Evolutionary conservation across 2,329 filamentous ascomycete species (phyloP), one percentile per base, ranked within the genome.

Genomic region (Diplodia scrobiculata): DNA sequence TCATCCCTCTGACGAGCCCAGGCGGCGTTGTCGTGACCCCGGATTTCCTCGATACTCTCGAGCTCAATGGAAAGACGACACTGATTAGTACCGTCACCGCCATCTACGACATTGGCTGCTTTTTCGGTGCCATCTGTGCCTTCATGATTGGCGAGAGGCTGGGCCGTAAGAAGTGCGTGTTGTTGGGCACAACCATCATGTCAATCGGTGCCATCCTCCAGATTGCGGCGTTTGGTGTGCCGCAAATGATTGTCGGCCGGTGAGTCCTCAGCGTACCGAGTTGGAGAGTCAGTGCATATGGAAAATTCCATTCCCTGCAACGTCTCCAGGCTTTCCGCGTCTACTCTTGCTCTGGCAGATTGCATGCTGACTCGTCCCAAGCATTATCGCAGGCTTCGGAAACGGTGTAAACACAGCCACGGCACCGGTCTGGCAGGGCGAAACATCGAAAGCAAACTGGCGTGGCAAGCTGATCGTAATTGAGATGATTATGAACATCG

Each of bases 71-170:
- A 3, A 75, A 75, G 36, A 78, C 73, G 69, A 79, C 74, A 62
- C 74, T 74, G 63, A 68, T 80, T 68, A 72, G 76, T n/a, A 84
- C 83, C 0, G 82, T 86, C 11, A 84, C 83, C 0, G 84, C 84
- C 1, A 82, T 86, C 64, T 86, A 87, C 72, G 83, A 87, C 68
- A 78, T 87, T 36, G 85, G 85, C 9, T 87, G 85, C 71, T 87
- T 87, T 72, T 75, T 87, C 51, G 86, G 86, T 17, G 84, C 80
- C 1, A 75, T 84, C 34, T 70, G 80, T 1, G 79, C 81, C n/a
- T 82, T 86, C 63, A 71, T 76, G 14, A 71, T 82, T 29, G 83
- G 83, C 21, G 83, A 85, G 50, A 72, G 69, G 2, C 73, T 84
- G 1, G 83, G 83, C 2, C 74, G 83, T 29, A 82, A 81, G 67